Conservation (phyloP, 2,329 filamentous ascomycete species). For the Phaeosphaeria sp. region DNA sequence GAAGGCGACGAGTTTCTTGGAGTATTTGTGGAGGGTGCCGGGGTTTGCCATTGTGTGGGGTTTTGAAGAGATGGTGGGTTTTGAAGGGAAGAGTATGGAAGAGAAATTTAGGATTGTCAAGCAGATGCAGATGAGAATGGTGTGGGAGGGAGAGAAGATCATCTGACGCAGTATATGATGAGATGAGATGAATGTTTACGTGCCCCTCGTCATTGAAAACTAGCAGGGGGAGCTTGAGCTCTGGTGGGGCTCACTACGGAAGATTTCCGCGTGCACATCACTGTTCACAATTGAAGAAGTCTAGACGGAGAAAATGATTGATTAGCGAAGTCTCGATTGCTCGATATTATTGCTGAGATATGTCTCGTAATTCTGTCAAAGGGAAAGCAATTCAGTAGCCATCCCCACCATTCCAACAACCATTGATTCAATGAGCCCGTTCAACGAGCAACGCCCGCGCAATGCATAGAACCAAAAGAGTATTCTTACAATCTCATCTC, state of each 20-base stretch:
- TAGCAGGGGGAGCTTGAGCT: neutral
- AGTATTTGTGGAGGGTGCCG: conserved; percentile 53
- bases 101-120: neutral
- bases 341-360: neutral
- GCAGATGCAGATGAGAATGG: neutral
- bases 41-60: conserved; percentile 36
- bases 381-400: neutral
- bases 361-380: neutral
- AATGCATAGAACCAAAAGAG: conserved; percentile 19
- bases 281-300: no score
- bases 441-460: conserved; percentile 21
- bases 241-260: neutral
- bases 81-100: neutral
- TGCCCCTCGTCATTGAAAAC: neutral
- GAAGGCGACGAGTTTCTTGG: conserved; percentile 53
- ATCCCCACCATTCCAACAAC: neutral
- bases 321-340: neutral
- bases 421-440: neutral
- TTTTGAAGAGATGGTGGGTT: neutral
- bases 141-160: neutral
- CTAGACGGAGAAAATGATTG: no score
- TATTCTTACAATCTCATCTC: conserved; percentile 3
- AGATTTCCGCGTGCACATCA: neutral
- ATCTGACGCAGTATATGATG: neutral
- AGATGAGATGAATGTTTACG: neutral